phyloP scores from a whole-genome alignment of 2,329 filamentous ascomycete genomes.

The Phialocephala sp. region DNA sequence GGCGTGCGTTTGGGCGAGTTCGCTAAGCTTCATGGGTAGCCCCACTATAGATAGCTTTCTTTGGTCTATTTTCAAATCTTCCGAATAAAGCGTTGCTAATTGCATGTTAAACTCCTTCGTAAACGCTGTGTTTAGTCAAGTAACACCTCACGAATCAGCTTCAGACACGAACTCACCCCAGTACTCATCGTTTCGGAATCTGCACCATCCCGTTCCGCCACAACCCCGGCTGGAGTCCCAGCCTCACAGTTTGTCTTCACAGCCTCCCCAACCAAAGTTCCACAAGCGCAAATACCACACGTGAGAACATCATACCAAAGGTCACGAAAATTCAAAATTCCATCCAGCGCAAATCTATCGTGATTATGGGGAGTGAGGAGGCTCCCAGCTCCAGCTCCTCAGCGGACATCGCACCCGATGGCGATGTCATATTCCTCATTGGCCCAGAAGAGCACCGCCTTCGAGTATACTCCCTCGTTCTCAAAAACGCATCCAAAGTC shows the following conservation, averaged over 20 bases:
- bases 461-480: neutral
- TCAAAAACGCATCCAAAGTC: neutral
- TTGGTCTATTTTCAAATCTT: too few relatives aligned
- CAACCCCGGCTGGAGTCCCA: neutral
- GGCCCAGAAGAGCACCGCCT: neutral
- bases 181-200: neutral
- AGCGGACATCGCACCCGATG: neutral
- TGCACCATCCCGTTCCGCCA: neutral
- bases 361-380: neutral
- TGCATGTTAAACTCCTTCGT: neutral
- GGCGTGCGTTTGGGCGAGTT: too few relatives aligned
- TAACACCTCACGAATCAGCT: neutral
- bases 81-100: neutral
- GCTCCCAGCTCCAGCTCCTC: neutral
- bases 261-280: neutral
- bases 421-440: neutral
- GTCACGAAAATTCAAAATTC: neutral
- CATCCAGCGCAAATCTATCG: neutral
- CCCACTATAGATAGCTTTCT: too few relatives aligned
- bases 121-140: neutral
- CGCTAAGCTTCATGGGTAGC: too few relatives aligned
- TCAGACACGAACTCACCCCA: neutral
- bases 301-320: neutral
- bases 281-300: neutral
- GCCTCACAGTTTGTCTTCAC: neutral